Evolutionary conservation across 352 stramenopile genomes (phyloP), one percentile per base, ranked within the genome.

Genomic region (Pythium brassicae): DNA sequence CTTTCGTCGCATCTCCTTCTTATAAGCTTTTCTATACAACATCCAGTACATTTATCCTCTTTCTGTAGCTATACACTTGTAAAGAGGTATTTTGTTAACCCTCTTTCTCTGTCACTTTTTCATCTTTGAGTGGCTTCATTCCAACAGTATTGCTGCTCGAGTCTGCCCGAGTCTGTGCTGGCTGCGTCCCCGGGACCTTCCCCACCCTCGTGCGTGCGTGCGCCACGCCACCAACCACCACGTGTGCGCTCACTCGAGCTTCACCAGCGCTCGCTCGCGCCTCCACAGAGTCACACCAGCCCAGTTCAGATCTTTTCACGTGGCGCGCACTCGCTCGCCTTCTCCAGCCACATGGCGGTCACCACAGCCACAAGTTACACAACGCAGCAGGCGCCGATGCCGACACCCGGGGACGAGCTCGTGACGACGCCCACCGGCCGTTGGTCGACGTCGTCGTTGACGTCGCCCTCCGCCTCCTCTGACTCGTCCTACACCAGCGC

Each of bases 291-390:
- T 14, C 48, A 72, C 54, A 42, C 19, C 63, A 72, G 37, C 48
- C 68, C 49, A 71, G 74, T 59, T 63, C 68, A 37, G 50, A 77
- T 43, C 47, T 76, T 27, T 43, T 27, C 26, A 55, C 49, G 19
- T 11, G 58, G 43, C 62, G 64, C 20, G 4, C 40, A 12, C 19
- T 27, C 3, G 6, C n/a, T 9, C n/a, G 4, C 42, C n/a, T 10
- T 9, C n/a, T 45, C 6, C 39, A 4, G 19, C 46, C 26, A 15
- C 46, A 51, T 42, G 55, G 65, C 27, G n/a, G 42, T 14, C 27
- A 53, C n/a, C 39, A 12, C 23, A 32, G 34, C 29, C 54, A 11
- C 32, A 11, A 37, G 14, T 8, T 11, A 37, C 32, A 37, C 32
- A 7, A 37, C 32, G 32, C 32, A 37, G 2, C 39, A 26, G 17